Percentiles rank a stretch among this genome's conserved stretches.
These are phyloP conservation scores for Rosa hybrid DNA, from an alignment of 331 rosid species.

Conservation along the genomic window DNA sequence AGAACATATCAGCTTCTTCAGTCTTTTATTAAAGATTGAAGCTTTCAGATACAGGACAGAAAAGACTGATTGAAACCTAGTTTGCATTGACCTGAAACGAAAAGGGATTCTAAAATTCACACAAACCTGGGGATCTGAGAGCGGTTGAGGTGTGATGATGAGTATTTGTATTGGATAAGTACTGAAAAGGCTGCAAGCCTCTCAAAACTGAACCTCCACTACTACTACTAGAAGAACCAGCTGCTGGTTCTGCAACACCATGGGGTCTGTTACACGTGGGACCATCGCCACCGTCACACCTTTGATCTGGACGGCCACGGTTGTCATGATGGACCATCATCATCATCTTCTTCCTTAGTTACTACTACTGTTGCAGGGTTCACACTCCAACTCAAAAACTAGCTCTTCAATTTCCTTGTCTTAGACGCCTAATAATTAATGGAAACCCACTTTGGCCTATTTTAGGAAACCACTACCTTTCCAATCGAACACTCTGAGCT, in stretches of 20 bases:
- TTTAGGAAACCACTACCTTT: slow-evolving; percentile 27
- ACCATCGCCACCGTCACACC: slow-evolving; percentile 48
- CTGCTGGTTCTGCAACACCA: slow-evolving; percentile 13
- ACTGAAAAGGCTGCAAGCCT: slow-evolving; percentile 59
- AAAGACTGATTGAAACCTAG: background rate
- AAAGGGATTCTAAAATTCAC: background rate
- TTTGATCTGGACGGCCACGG: slow-evolving; percentile 57
- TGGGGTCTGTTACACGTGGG: slow-evolving; percentile 46
- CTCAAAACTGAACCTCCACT: slow-evolving; percentile 33
- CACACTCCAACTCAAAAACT: slow-evolving; percentile 33
- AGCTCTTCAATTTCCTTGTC: slow-evolving; percentile 30
- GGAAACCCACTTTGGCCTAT: slow-evolving; percentile 14
- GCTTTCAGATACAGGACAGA: slow-evolving; percentile 11
- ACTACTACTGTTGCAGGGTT: slow-evolving; percentile 23
- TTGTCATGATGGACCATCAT: slow-evolving; percentile 54
- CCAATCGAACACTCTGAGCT: slow-evolving; percentile 1
- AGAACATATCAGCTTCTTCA: background rate
- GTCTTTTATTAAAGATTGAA: slow-evolving; percentile 22
- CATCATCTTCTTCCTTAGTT: slow-evolving; percentile 38
- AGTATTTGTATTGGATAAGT: slow-evolving; percentile 27
- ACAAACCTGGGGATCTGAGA: slow-evolving; percentile 60
- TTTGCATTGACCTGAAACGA: slow-evolving; percentile 25
- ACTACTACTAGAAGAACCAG: slow-evolving; percentile 3
- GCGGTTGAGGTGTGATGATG: slow-evolving; percentile 21
- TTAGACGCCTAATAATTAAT: slow-evolving; percentile 26